A percentile compares a stretch with the other conserved stretches of the same genome.
phyloP scores from a whole-genome alignment of 805 yeast genomes.

The Cyberlindnera euphorbiae region DNA sequence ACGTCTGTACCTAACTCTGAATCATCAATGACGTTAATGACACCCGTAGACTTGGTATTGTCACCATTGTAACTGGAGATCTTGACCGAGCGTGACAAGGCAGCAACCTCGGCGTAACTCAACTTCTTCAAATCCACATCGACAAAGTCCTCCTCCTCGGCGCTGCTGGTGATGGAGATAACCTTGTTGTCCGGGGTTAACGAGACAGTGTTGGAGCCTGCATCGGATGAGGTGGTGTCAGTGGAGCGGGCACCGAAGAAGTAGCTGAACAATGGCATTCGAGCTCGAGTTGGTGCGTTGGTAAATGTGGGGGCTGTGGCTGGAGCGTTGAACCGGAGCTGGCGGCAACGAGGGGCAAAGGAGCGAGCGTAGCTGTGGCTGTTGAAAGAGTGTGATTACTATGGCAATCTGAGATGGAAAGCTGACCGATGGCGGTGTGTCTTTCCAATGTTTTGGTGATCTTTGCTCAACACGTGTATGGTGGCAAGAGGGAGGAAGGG shows the following conservation, averaged over 20 bases:
- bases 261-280: constrained; percentile 11
- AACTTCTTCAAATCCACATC: constrained; percentile 41
- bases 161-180: constrained; percentile 16
- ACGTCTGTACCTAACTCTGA: constrained; percentile 16
- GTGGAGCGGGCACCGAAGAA: constrained; percentile 4
- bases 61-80: background rate
- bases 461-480: no score
- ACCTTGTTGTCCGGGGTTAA: constrained; percentile 19
- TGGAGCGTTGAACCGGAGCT: no score
- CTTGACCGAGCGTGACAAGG: constrained; percentile 23
- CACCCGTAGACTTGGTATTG: background rate
- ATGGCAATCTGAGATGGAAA: no score
- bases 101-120: constrained; percentile 52
- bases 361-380: no score
- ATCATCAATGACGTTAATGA: constrained; percentile 13
- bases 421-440: no score
- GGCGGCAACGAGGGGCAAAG: no score
- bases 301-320: no score
- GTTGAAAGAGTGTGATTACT: no score
- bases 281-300: no score
- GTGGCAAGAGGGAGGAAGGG: no score
- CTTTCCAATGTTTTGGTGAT: no score
- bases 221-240: background rate
- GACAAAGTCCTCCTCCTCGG: constrained; percentile 40
- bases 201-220: background rate